Conservation (phyloP, 2,329 filamentous ascomycete species). For the Ophidiomyces ophidiicola region DNA sequence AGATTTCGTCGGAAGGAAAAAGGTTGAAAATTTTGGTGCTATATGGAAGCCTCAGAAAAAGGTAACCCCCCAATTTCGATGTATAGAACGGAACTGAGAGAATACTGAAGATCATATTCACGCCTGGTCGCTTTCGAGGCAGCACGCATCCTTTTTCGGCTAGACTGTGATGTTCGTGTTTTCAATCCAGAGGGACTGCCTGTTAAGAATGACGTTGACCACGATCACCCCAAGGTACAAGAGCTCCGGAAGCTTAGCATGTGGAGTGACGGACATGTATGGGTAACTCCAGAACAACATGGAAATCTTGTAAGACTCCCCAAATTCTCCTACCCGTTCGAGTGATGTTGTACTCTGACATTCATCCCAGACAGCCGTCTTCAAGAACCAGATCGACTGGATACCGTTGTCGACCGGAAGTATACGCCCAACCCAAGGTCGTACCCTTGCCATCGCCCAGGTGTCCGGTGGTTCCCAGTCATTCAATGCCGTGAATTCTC, state of each 20-base stretch:
- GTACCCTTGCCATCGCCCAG: conserved; percentile 50
- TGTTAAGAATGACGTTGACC: conserved; percentile 51
- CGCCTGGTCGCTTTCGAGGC: conserved; percentile 49
- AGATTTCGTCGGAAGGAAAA: conserved; percentile 31
- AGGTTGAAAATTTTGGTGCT: conserved; percentile 48
- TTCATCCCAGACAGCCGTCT: conserved; percentile 44
- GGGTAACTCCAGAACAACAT: conserved; percentile 55
- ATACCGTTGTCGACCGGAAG: conserved; percentile 51
- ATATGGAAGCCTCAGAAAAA: conserved; percentile 46
- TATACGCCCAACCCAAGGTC: conserved; percentile 53
- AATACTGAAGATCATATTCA: conserved; percentile 44
- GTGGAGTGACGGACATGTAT: conserved; percentile 57
- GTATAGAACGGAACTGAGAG: not conserved
- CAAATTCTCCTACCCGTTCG: conserved; percentile 1
- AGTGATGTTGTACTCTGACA: conserved; percentile 10
- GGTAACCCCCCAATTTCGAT: conserved; percentile 23
- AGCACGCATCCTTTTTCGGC: conserved; percentile 47
- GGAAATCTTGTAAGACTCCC: conserved; percentile 44
- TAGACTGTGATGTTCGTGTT: conserved; percentile 55
- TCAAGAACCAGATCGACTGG: conserved; percentile 62
- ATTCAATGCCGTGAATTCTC: conserved; percentile 55
- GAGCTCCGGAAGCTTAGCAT: conserved; percentile 48
- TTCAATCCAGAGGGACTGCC: conserved; percentile 49
- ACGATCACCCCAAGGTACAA: conserved; percentile 48
- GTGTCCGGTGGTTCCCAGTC: conserved; percentile 54